Conservation (phyloP, 257 asterid species). For the Solanum clarkiae region DNA sequence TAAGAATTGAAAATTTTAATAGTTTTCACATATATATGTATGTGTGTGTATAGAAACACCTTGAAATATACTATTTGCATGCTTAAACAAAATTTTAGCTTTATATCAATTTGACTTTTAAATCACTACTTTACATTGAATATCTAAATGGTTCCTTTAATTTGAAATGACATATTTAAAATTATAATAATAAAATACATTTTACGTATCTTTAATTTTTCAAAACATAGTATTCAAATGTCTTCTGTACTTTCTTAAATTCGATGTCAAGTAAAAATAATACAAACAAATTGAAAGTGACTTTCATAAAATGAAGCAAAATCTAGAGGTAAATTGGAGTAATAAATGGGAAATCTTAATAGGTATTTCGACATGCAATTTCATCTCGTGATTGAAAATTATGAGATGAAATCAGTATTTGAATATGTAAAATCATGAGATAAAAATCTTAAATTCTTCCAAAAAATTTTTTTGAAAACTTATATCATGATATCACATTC, state of each 20-base stretch:
- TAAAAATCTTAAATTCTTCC: too few relatives aligned
- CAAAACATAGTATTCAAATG: rapidly evolving
- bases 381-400: too few relatives aligned
- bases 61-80: not conserved
- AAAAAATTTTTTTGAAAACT: too few relatives aligned
- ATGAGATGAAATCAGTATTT: too few relatives aligned
- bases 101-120: not conserved
- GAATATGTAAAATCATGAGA: too few relatives aligned
- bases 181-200: not conserved
- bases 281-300: not conserved
- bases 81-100: not conserved
- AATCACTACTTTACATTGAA: not conserved
- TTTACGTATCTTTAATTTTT: not conserved
- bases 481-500: too few relatives aligned
- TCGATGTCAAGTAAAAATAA: not conserved
- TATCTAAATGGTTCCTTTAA: not conserved
- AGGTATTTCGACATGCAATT: too few relatives aligned
- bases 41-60: not conserved
- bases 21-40: too few relatives aligned
- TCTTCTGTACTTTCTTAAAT: not conserved
- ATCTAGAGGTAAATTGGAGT: not conserved
- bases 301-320: not conserved
- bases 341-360: too few relatives aligned
- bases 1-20: not conserved
- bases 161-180: not conserved